Evolutionary conservation across 176 grass and related monocot genomes (phyloP), one percentile per base, ranked within the genome.

Genomic region (Lolium rigidum): DNA sequence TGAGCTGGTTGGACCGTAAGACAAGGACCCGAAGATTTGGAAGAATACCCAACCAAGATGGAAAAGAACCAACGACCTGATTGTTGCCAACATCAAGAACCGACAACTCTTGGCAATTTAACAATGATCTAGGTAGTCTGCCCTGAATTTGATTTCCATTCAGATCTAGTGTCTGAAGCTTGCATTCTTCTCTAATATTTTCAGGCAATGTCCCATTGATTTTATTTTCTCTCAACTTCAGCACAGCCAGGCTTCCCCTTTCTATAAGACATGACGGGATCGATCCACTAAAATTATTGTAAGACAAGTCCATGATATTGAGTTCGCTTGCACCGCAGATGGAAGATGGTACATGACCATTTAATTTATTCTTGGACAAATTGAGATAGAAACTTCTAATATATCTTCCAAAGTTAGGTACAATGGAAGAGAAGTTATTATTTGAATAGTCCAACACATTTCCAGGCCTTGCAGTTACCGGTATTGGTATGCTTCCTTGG

Each of bases 1-100:
- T 15, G 0, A 91, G 46, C 12, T 14, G 57, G 52, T 88, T 88
- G 17, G 63, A 84, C 22, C 80, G 69, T 2, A 91, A 65, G 9
- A 81, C 46, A 11, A 88, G 50, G 20, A 91, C 67, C 49, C 61
- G 28, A 26, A 91, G 76, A 0, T 85, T 26, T 17, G 68, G 58
- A 69, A 88, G 51, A 3, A 3, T 1, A 1, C 86, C 66, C 22
- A 88, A 15, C 81, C 85, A 91, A 14, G 64, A 81, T 43, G 85
- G 85, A 59, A 88, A 88, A 22, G 76, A 74, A 66, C 10, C 81
- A 0, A 7, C 0, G 14, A 88, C 25, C 13, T 43, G 55, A 58
- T 88, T 91, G 5, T 81, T 81, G 14, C 86, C 17, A 38, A 88
- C 70, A 56, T 88, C 75, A 28, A 91, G 81, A 6, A 88, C 7